Conservation (phyloP, 768 basidiomycete genomes). For the Trametes cinnabarina region DNA sequence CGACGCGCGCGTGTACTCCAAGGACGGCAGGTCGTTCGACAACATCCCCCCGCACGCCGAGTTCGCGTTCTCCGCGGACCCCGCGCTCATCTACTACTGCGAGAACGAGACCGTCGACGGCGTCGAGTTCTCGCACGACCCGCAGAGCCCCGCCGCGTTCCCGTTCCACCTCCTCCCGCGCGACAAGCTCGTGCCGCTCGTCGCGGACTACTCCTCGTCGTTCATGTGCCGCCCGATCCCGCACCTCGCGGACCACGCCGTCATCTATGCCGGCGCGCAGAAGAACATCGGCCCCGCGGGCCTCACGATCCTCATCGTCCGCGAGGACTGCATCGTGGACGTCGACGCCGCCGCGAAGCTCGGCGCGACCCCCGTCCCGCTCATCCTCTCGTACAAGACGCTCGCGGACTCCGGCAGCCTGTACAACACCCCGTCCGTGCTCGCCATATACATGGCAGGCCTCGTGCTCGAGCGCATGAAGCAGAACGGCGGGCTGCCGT, state of each 20-base stretch:
- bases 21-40: constrained; percentile 70
- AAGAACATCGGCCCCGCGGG: constrained; percentile 98
- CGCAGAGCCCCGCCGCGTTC: constrained; percentile 61
- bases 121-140: constrained; percentile 73
- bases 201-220: constrained; percentile 93
- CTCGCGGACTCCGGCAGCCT: constrained; percentile 73
- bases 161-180: constrained; percentile 74
- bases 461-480: constrained; percentile 76
- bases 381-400: constrained; percentile 79
- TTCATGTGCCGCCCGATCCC: constrained; percentile 96
- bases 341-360: constrained; percentile 74
- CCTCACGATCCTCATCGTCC: constrained; percentile 87
- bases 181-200: constrained; percentile 67
- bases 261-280: constrained; percentile 96
- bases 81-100: constrained; percentile 96
- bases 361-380: constrained; percentile 73
- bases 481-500: constrained; percentile 60
- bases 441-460: constrained; percentile 87
- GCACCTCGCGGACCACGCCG: constrained; percentile 81
- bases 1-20: constrained; percentile 61
- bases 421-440: constrained; percentile 91
- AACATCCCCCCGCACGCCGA: constrained; percentile 71
- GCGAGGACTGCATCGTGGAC: constrained; percentile 92
- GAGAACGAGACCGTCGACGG: constrained; percentile 99
- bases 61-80: constrained; percentile 75